These are phyloP conservation scores for Phytophthora pistaciae DNA, from an alignment of 352 stramenopile species.

Conservation along the genomic window DNA sequence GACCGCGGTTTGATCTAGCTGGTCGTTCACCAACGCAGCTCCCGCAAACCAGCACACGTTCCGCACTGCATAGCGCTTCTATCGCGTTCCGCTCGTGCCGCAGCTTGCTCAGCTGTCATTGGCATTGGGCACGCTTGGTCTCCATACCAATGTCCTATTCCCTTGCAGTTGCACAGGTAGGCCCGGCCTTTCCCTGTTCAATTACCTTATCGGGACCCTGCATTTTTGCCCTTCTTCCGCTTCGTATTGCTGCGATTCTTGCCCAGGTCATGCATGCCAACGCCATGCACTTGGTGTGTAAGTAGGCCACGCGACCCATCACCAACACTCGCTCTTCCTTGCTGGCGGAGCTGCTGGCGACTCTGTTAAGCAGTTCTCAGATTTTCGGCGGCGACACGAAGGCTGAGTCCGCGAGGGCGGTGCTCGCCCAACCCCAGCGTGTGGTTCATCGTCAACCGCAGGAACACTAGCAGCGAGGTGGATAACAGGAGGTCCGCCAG, in stretches of 20 bases:
- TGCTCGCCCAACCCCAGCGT: neutral
- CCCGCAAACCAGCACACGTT: neutral
- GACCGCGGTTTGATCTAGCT: too few relatives aligned
- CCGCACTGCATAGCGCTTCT: neutral
- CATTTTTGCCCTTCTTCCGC: neutral
- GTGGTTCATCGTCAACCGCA: neutral
- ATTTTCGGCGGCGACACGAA: neutral
- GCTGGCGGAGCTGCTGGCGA: neutral
- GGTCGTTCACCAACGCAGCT: neutral
- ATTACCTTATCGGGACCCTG: neutral
- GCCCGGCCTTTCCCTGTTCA: neutral
- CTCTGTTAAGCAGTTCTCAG: neutral
- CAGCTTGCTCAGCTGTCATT: neutral
- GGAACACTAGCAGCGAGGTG: neutral
- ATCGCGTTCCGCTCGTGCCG: neutral
- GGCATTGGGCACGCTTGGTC: constrained; percentile 1
- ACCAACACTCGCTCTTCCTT: neutral
- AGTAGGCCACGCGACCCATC: neutral
- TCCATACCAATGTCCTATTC: neutral
- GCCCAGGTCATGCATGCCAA: neutral
- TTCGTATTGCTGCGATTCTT: neutral
- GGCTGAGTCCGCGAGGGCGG: neutral
- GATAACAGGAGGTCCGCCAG: neutral
- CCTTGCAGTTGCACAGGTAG: neutral
- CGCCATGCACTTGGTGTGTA: neutral